A percentile compares a stretch with the other conserved stretches of the same genome.
phyloP scores from a whole-genome alignment of 2,329 filamentous ascomycete species.

The Bisporella sp. region DNA sequence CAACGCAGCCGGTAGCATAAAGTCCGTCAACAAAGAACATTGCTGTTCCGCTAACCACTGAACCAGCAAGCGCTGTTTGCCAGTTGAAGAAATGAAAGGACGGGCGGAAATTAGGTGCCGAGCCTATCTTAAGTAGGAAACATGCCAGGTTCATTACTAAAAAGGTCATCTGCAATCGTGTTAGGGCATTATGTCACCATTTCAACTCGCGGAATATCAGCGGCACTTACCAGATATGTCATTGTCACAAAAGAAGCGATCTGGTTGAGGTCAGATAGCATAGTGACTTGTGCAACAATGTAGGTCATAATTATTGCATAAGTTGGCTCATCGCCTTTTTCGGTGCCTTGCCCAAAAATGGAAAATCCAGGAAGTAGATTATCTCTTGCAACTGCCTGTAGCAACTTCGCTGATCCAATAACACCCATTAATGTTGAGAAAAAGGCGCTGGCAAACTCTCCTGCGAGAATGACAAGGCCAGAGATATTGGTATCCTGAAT shows the following conservation, averaged over 20 bases:
- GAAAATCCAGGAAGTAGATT: slow-evolving; percentile 69
- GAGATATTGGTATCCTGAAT: slow-evolving; percentile 79
- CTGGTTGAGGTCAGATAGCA: slow-evolving; percentile 78
- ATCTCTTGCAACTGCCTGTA: slow-evolving; percentile 77
- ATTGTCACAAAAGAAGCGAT: slow-evolving; percentile 88
- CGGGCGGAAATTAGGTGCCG: slow-evolving; percentile 81
- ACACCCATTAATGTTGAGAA: slow-evolving; percentile 86
- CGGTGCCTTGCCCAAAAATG: slow-evolving; percentile 67
- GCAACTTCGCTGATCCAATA: slow-evolving; percentile 75
- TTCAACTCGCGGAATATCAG: background rate
- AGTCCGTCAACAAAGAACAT: slow-evolving; percentile 90
- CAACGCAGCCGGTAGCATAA: slow-evolving; percentile 70
- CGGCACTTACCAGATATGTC: slow-evolving; percentile 61
- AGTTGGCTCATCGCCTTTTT: slow-evolving; percentile 65
- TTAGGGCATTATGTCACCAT: background rate
- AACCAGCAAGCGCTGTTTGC: slow-evolving; percentile 70
- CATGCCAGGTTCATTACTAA: slow-evolving; percentile 83
- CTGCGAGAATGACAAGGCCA: slow-evolving; percentile 64
- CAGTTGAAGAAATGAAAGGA: slow-evolving; percentile 87
- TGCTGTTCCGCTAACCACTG: slow-evolving; percentile 66
- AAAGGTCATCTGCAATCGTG: slow-evolving; percentile 64
- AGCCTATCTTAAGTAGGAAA: slow-evolving; percentile 79
- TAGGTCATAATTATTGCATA: slow-evolving; percentile 73
- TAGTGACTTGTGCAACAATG: slow-evolving; percentile 66
- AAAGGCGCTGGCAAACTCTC: slow-evolving; percentile 75